Percentiles rank a stretch among this genome's conserved stretches.
These are phyloP conservation scores for Colletotrichum chrysophilum DNA, from an alignment of 2,329 filamentous ascomycete genomes.

Conservation along the genomic window DNA sequence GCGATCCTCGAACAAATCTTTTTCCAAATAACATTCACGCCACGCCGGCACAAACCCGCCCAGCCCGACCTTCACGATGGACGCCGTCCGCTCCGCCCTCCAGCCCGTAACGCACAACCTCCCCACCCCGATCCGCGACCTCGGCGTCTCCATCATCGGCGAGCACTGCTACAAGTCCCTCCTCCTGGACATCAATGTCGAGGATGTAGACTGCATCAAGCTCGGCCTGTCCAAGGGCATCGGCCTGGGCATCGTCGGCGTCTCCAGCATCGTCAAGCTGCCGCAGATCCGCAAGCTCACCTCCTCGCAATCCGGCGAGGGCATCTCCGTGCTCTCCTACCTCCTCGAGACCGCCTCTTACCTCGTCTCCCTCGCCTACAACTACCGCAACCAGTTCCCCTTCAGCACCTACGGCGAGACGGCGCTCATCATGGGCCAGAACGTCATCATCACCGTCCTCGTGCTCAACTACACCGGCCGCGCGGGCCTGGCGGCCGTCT, in stretches of 20 bases:
- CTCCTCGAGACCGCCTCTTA: constrained; percentile 89
- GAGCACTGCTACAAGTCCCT: constrained; percentile 84
- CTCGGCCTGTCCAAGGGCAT: constrained; percentile 91
- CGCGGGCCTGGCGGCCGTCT: constrained; percentile 71
- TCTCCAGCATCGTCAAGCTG: constrained; percentile 91
- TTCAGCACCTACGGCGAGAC: constrained; percentile 98
- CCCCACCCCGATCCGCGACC: constrained; percentile 75
- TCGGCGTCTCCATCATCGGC: constrained; percentile 82
- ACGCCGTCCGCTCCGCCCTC: constrained; percentile 64
- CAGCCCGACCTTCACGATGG: constrained; percentile 50
- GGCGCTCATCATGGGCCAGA: constrained; percentile 88
- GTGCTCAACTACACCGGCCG: constrained; percentile 84
- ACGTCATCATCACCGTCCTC: constrained; percentile 85
- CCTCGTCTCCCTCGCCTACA: constrained; percentile 91
- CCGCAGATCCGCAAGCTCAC: constrained; percentile 95
- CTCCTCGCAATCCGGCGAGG: constrained; percentile 78
- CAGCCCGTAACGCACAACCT: constrained; percentile 76
- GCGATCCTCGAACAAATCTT: background rate
- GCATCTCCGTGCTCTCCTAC: constrained; percentile 89
- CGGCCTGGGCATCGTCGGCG: constrained; percentile 90
- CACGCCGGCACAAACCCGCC: background rate
- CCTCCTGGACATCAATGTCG: constrained; percentile 82
- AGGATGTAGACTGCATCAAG: constrained; percentile 80
- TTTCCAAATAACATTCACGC: background rate
- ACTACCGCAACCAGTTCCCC: constrained; percentile 86